phyloP scores from a whole-genome alignment of 345 rosid genomes.

The Acer yangbiense region DNA sequence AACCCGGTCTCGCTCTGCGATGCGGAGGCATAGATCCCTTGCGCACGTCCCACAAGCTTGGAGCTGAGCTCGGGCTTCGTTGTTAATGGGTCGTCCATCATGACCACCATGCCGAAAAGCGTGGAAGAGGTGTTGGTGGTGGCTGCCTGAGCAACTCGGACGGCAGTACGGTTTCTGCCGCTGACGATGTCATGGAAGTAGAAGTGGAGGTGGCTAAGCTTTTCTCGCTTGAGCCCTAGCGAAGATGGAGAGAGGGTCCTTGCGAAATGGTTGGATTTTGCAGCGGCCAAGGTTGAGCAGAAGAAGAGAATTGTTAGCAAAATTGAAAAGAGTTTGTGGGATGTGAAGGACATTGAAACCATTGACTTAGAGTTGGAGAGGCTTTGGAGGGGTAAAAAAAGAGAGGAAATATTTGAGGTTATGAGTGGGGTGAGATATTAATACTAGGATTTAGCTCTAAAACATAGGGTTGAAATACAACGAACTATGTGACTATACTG shows the following conservation, averaged over 20 bases:
- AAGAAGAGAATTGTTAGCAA: neutral
- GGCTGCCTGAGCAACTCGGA: slow-evolving; percentile 30
- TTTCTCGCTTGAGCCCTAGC: slow-evolving; percentile 20
- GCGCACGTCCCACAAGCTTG: slow-evolving; percentile 28
- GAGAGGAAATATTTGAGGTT: neutral
- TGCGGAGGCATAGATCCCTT: slow-evolving; percentile 27
- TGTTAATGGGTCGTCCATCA: slow-evolving; percentile 35
- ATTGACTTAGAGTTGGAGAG: neutral
- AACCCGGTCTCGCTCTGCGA: slow-evolving; percentile 18
- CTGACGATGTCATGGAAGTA: slow-evolving; percentile 36
- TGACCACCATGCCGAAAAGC: slow-evolving; percentile 17
- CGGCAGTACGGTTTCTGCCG: slow-evolving; percentile 28
- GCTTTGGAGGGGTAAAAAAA: neutral
- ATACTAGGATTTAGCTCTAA: too few relatives aligned
- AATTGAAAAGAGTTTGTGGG: neutral
- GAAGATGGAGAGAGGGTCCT: slow-evolving; percentile 9
- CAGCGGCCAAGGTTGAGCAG: neutral
- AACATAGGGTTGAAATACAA: too few relatives aligned
- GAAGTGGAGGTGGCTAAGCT: slow-evolving; percentile 47
- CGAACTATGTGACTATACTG: too few relatives aligned
- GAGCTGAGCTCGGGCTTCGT: slow-evolving; percentile 22
- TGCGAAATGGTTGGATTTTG: neutral
- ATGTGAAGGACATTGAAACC: neutral
- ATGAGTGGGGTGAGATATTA: neutral
- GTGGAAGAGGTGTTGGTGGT: slow-evolving; percentile 14